phyloP scores from a whole-genome alignment of 148 eudicot species.

The Arbutus unedo region DNA sequence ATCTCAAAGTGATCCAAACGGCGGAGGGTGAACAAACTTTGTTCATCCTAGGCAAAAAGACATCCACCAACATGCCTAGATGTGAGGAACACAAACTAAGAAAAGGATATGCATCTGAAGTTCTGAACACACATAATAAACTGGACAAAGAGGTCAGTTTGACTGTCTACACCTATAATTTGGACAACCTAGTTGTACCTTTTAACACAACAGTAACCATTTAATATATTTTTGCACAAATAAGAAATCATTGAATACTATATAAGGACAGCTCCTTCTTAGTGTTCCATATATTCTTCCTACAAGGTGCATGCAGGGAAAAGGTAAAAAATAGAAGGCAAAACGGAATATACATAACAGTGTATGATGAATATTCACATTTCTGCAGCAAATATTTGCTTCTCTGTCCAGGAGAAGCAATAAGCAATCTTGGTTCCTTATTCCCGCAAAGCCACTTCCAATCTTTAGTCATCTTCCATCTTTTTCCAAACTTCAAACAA shows the following conservation, averaged over 20 bases:
- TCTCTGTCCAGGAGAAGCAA: neutral
- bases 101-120: neutral
- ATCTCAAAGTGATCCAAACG: too few species aligned
- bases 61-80: neutral
- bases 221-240: neutral
- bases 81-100: neutral
- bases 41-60: too few species aligned
- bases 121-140: neutral
- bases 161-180: neutral
- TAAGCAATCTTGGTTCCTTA: neutral
- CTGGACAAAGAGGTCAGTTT: neutral
- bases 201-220: neutral
- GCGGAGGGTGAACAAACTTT: too few species aligned
- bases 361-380: neutral
- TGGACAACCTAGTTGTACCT: neutral
- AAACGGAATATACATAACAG: neutral
- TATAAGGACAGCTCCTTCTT: neutral
- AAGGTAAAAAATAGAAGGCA: neutral
- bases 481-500: neutral
- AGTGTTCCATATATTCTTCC: neutral
- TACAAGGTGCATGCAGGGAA: neutral
- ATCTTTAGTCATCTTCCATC: constrained; percentile 2
- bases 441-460: neutral
- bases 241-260: neutral
- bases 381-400: neutral